Base-by-base conservation (phyloP, 352 stramenopile species). In the Phytophthora cajani region DNA sequence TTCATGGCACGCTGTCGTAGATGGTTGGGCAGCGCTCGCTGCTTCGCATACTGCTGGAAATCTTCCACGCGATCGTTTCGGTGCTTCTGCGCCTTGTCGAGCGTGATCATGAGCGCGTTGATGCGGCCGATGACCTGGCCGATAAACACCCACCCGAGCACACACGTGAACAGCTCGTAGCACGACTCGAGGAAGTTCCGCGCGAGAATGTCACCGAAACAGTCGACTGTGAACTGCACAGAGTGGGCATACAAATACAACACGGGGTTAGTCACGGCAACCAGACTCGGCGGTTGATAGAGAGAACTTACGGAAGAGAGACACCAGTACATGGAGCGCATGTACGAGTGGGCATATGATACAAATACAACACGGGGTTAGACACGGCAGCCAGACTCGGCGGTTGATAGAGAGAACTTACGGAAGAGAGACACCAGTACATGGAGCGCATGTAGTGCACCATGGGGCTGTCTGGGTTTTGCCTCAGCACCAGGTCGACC, bases 311-410 rank as follows among this genome's bases (percentile, higher is more conserved):
- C 85, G 55, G 85, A 80, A 0, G 81, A 90, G 12, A 93, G 73
- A 36, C 79, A 92, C 85, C 85, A 93, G 25, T 93, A 93, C 69
- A 93, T 83, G n/a, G 84, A 71, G 47, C 85, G 85, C 67, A 92
- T 85, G 63, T 93, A 93, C n/a, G 27, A 25, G 3, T 14, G 50
- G 25, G 67, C 36, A 42, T 36, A 36, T n/a, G n/a, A n/a, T n/a
- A n/a, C 30, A 36, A 6, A 36, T 10, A 10, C 30, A 27, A 27
- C 23, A 27, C 23, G 23, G 38, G 38, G 16, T 46, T 46, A 46
- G 38, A n/a, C 11, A 27, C 38, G 16, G 16, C 17, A 38, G 10
- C 1, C 10, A 46, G 38, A n/a, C 2, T 5, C 16, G 17, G 17
- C 44, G 16, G 21, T 51, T n/a, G 27, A 32, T n/a, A 23, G 40